Evolutionary conservation across 208 protist species (phyloP).

Genomic region (Wallacemonas sp.): DNA sequence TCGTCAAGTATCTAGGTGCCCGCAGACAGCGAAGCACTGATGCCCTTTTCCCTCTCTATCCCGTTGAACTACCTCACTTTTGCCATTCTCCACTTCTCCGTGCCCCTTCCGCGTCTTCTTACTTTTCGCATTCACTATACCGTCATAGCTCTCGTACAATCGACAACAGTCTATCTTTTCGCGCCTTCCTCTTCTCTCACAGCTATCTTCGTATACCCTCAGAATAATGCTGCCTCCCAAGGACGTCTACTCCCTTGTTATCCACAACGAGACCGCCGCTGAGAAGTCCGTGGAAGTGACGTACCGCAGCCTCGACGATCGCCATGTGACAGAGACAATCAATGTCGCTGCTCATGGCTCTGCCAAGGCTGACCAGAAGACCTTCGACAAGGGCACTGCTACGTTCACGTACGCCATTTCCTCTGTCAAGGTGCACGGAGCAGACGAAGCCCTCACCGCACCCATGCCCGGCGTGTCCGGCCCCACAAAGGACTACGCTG

Average conservation of each 20-base stretch:
- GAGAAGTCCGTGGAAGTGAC: conserved; percentile 34
- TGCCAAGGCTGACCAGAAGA: conserved; percentile 32
- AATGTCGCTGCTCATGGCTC: conserved; percentile 28
- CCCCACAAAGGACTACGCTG: conserved; percentile 46
- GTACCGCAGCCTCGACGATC: conserved; percentile 36
- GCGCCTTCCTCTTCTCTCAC: conserved; percentile 1
- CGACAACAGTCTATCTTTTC: background rate
- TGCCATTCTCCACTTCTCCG: too few species aligned
- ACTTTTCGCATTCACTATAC: too few species aligned
- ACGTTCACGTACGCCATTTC: conserved; percentile 39
- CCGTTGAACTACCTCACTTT: too few species aligned
- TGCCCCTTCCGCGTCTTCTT: too few species aligned
- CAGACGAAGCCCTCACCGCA: conserved; percentile 16
- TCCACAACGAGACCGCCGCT: conserved; percentile 43
- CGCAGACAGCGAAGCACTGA: too few species aligned
- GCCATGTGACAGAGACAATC: conserved; percentile 9
- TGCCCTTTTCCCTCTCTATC: too few species aligned
- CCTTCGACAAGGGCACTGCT: conserved; percentile 17
- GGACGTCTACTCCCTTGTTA: conserved; percentile 67
- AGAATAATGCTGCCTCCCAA: conserved; percentile 50
- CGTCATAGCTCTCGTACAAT: too few species aligned
- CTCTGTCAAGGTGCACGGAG: conserved; percentile 35
- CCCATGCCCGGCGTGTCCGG: conserved; percentile 44
- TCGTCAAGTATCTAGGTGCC: too few species aligned
- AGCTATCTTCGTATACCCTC: too few species aligned